A percentile compares a stretch with the other conserved stretches of the same genome.
These are phyloP conservation scores for Yarrowia sp. DNA, from an alignment of 805 yeast species.

Conservation along the genomic window DNA sequence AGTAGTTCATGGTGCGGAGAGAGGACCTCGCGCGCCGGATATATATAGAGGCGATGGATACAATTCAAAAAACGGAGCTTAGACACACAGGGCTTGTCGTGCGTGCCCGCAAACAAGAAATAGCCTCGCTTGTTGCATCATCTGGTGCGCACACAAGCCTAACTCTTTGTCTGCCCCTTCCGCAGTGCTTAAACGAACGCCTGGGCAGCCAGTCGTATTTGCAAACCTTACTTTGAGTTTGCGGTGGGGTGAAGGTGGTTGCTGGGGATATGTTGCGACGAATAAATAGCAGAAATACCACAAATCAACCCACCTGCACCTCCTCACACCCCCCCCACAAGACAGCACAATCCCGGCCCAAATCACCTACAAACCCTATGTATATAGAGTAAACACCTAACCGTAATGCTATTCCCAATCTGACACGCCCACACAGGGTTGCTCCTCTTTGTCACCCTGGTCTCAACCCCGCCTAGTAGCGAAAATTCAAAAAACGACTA, in stretches of 20 bases:
- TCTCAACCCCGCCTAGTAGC: slow-evolving; percentile 26
- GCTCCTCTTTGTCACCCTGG: slow-evolving; percentile 21
- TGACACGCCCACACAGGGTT: slow-evolving; percentile 6
- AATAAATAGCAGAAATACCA: no score
- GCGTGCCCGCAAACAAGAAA: slow-evolving; percentile 22
- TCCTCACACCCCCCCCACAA: background rate
- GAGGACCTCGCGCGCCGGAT: no score
- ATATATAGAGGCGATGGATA: background rate
- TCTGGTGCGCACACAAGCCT: background rate
- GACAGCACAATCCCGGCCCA: no score
- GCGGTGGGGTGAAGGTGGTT: no score
- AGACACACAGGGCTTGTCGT: slow-evolving; percentile 10
- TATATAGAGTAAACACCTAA: slow-evolving; percentile 5
- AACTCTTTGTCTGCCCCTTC: slow-evolving; percentile 18
- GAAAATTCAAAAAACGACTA: background rate
- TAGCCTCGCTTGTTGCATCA: slow-evolving; percentile 13
- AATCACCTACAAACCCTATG: no score
- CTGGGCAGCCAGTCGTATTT: slow-evolving; percentile 27
- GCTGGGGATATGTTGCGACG: no score
- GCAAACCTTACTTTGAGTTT: no score
- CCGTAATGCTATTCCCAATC: background rate
- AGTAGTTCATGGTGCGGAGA: slow-evolving; percentile 21
- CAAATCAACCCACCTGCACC: background rate
- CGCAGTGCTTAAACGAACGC: slow-evolving; percentile 24
- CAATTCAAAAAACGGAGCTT: background rate